A percentile compares a stretch with the other conserved stretches of the same genome.
phyloP scores from a whole-genome alignment of 352 stramenopile species.

The Phytophthora europaea region DNA sequence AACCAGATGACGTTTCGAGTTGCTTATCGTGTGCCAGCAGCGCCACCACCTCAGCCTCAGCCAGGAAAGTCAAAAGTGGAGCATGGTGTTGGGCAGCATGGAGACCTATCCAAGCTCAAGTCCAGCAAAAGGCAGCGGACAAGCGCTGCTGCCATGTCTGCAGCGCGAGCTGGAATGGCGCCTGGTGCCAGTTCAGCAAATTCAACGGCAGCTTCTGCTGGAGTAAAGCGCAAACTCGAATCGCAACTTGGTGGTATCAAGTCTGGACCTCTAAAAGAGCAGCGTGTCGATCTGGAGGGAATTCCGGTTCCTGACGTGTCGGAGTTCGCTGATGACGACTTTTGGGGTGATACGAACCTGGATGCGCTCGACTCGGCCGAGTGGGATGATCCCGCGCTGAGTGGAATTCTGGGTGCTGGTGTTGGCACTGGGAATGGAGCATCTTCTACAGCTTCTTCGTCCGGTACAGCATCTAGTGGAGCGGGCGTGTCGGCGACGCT shows the following conservation, averaged over 20 bases:
- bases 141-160: constrained; percentile 22
- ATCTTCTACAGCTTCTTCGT: constrained; percentile 38
- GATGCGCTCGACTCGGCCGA: constrained; percentile 85
- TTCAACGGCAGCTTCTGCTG: constrained; percentile 21
- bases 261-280: constrained; percentile 58
- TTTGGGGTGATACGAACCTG: constrained; percentile 90
- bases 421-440: constrained; percentile 23
- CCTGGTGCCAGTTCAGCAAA: constrained; percentile 21
- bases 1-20: constrained; percentile 69
- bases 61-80: constrained; percentile 41
- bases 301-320: constrained; percentile 77
- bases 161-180: constrained; percentile 14
- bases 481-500: constrained; percentile 12
- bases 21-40: constrained; percentile 74
- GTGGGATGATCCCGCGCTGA: constrained; percentile 84
- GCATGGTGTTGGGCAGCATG: constrained; percentile 31
- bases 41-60: constrained; percentile 44
- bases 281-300: constrained; percentile 80
- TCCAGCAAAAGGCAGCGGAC: constrained; percentile 67
- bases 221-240: constrained; percentile 81
- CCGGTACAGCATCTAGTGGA: constrained; percentile 27
- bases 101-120: constrained; percentile 55
- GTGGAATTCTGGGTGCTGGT: constrained; percentile 60
- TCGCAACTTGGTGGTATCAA: constrained; percentile 46
- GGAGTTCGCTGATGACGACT: constrained; percentile 88